Conservation (phyloP, 179 eudicot genomes). For the Drosera spatulata region DNA sequence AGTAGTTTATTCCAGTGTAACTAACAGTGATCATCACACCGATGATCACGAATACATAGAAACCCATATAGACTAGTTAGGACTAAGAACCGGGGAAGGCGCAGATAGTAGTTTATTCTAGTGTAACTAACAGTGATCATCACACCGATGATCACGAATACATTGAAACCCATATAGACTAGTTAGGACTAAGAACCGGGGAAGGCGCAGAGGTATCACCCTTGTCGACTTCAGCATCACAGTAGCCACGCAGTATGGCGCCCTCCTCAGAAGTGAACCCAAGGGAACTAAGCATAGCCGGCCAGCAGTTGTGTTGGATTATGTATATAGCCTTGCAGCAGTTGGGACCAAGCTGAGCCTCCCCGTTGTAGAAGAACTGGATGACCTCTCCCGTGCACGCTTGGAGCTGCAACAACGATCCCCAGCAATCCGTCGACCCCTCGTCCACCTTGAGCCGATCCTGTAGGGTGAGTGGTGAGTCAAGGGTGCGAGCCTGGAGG, state of each 20-base stretch:
- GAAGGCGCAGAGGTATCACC: slow-evolving; percentile 38
- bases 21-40: no score
- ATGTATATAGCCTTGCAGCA: slow-evolving; percentile 44
- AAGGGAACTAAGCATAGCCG: slow-evolving; percentile 14
- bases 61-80: no score
- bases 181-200: no score
- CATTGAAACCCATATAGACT: no score
- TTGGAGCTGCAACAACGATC: slow-evolving; percentile 42
- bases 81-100: no score
- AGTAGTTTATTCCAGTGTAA: no score
- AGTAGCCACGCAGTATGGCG: slow-evolving; percentile 18
- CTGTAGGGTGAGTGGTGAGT: background rate
- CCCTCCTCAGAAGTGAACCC: slow-evolving; percentile 21
- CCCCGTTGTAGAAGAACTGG: slow-evolving; percentile 60
- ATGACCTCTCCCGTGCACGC: slow-evolving; percentile 53
- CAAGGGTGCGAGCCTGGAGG: no score
- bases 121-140: slow-evolving; percentile 26
- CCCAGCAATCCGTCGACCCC: slow-evolving; percentile 36
- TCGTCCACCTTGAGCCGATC: slow-evolving; percentile 18
- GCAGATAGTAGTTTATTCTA: no score
- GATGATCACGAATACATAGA: no score
- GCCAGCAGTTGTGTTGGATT: no score
- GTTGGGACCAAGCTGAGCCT: slow-evolving; percentile 44
- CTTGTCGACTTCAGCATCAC: slow-evolving; percentile 59
- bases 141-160: no score